These are phyloP conservation scores for Trichoderma simmonsii DNA, from an alignment of 2,329 filamentous ascomycete species.

Conservation along the genomic window DNA sequence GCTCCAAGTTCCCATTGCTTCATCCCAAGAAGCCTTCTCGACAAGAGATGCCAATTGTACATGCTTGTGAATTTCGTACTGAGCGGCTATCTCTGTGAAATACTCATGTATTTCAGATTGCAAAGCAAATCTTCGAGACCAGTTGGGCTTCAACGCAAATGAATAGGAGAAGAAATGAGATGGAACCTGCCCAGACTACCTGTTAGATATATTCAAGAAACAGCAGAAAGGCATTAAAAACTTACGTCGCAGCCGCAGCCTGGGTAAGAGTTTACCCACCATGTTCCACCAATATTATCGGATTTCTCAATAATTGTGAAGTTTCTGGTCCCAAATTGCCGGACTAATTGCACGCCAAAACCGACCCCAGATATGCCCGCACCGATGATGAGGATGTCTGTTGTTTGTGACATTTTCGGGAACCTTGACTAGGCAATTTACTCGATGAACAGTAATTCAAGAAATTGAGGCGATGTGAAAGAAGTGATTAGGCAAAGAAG, in stretches of 20 bases:
- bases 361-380: conserved; percentile 30
- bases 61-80: conserved; percentile 24
- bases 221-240: neutral
- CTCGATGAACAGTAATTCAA: neutral
- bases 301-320: conserved; percentile 28
- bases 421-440: neutral
- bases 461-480: neutral
- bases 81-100: conserved; percentile 22
- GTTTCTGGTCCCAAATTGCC: conserved; percentile 20
- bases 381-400: conserved; percentile 29
- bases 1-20: conserved; percentile 22
- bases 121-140: conserved; percentile 27
- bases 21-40: conserved; percentile 26
- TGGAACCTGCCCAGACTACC: conserved; percentile 20
- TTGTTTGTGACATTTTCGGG: conserved; percentile 17
- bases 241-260: conserved; percentile 28
- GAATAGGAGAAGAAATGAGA: conserved; percentile 31
- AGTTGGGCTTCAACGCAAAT: conserved; percentile 28
- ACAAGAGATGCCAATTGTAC: conserved; percentile 23
- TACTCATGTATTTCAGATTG: conserved; percentile 29
- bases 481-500: neutral
- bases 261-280: conserved; percentile 29
- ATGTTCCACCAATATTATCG: conserved; percentile 26
- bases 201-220: neutral
- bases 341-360: conserved; percentile 25